Base-by-base conservation (phyloP, 495 filamentous ascomycete species). In the Rhypophila decipiens region DNA sequence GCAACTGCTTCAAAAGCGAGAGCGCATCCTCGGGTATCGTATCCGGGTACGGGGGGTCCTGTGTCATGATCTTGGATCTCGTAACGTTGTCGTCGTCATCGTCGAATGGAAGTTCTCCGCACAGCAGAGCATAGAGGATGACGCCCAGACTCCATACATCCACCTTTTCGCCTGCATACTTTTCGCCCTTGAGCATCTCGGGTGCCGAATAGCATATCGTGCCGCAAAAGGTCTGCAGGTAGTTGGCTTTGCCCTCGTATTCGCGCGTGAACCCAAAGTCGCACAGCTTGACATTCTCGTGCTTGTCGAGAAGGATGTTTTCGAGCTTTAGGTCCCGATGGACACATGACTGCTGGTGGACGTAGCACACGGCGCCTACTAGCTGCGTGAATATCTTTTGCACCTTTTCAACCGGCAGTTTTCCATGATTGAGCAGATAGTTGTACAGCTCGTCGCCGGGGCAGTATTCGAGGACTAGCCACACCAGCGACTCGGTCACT, bases 241-340 rank as follows among this genome's bases (percentile, higher is more conserved):
- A 93, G 69, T 88, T 96, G 42, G 90, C 77, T 53, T 91, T 93
- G 21, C 90, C 90, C 61, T 96, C 90, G 64, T 98, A 98, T 65
- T 98, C 93, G 48, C 93, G 76, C 10, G 93, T 98, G 60, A 98
- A 98, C 8, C 93, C 93, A 66, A 98, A 98, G 61, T 98, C 93
- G 62, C 90, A 93, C n/a, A 98, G 74, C 70, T 98, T 98, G 53
- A 98, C 93, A 60, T 97, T 96, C 58, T 90, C 91, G 56, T 96
- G 75, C 65, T 96, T 97, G 70, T 98, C 93, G 45, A 98, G 78
- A 31, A 98, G 73, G 38, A 98, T 96, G 54, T 98, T 98, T 63
- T 98, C 93, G 50, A 98, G 75, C 67, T 98, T 98, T 11, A 98
- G 71, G 60, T 98, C 93, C 40, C 93, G 87, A 67, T 98, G 93